Evolutionary conservation across 2,329 filamentous ascomycete species (phyloP).

Genomic region (Magnaporthiopsis poae): DNA sequence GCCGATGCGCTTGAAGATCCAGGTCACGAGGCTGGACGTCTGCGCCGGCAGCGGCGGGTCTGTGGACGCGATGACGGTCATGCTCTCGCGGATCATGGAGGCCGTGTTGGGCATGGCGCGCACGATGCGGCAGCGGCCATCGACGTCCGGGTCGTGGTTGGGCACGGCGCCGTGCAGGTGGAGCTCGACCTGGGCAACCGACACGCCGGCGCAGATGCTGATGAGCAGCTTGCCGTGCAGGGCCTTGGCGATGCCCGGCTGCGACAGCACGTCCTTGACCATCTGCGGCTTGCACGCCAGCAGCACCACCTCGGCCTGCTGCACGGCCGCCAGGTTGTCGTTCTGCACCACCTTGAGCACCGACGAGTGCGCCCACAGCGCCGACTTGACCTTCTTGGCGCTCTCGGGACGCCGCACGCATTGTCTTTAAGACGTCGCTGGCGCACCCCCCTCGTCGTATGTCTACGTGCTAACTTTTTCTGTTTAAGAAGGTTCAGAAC

Average conservation of each 20-base stretch:
- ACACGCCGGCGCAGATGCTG: constrained; percentile 70
- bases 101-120: constrained; percentile 81
- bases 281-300: constrained; percentile 74
- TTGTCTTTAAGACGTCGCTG: no score
- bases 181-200: constrained; percentile 55
- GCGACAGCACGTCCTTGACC: constrained; percentile 57
- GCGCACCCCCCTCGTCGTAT: no score
- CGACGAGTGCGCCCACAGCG: constrained; percentile 53
- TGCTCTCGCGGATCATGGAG: constrained; percentile 65
- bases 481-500: no score
- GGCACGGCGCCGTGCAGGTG: constrained; percentile 50
- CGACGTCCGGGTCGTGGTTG: constrained; percentile 33
- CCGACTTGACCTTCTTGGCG: constrained; percentile 56
- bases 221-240: constrained; percentile 72
- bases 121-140: constrained; percentile 53
- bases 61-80: constrained; percentile 66
- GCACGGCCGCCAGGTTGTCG: constrained; percentile 59
- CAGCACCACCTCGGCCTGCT: constrained; percentile 62
- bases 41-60: constrained; percentile 44
- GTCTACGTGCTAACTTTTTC: no score
- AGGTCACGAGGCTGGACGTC: constrained; percentile 52
- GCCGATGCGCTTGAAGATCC: constrained; percentile 69
- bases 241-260: constrained; percentile 56
- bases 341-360: constrained; percentile 58
- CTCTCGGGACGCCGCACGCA: constrained; percentile 62